Percentiles rank a stretch among this genome's conserved stretches.
phyloP scores from a whole-genome alignment of 2,329 filamentous ascomycete genomes.

The Pseudofabraea citricarpa region DNA sequence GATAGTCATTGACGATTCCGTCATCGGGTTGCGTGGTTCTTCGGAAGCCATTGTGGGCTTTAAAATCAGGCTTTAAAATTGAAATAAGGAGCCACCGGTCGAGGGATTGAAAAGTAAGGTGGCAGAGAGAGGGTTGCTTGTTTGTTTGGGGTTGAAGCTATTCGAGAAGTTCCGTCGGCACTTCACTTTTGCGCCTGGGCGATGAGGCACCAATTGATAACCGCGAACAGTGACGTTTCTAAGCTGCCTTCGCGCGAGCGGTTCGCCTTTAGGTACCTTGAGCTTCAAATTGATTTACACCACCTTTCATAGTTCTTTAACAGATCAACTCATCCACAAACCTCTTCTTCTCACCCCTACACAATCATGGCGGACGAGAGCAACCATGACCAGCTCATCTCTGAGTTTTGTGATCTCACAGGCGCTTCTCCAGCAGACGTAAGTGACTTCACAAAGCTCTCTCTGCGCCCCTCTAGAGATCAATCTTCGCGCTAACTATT shows the following conservation, averaged over 20 bases:
- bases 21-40: constrained; percentile 48
- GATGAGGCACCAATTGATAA: background rate
- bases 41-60: constrained; percentile 46
- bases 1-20: constrained; percentile 72
- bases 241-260: background rate
- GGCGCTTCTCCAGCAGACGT: constrained; percentile 44
- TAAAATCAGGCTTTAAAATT: background rate
- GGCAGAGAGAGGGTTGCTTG: too few species aligned
- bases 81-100: too few species aligned
- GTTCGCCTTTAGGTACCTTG: background rate
- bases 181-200: background rate
- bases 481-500: constrained; percentile 5
- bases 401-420: constrained; percentile 53
- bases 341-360: too few species aligned
- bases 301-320: background rate
- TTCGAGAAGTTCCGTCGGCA: background rate
- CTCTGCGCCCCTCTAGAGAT: background rate
- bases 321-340: background rate
- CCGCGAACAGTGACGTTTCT: background rate
- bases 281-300: background rate
- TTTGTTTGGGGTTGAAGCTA: background rate
- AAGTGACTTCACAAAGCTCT: constrained; percentile 13
- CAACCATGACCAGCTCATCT: constrained; percentile 39
- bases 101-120: too few species aligned
- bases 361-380: constrained; percentile 26